A percentile compares a stretch with the other conserved stretches of the same genome.
Evolutionary conservation across 2,329 filamentous ascomycete species (phyloP).

Genomic region (Clarireedia sp.): DNA sequence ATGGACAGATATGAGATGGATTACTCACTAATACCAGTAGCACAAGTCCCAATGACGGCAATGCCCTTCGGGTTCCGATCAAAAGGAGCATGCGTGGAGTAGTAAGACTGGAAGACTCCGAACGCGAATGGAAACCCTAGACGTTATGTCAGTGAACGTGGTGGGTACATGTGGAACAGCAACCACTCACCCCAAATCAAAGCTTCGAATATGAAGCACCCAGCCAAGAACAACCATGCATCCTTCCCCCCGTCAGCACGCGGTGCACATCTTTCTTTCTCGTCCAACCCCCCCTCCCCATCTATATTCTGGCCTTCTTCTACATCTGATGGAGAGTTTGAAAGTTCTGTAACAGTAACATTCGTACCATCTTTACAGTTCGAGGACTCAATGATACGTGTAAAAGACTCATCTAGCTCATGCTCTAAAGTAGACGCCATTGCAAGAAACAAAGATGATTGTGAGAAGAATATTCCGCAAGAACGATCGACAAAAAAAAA

Average conservation of each 20-base stretch:
- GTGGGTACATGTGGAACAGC: neutral
- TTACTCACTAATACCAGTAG: slow-evolving; percentile 16
- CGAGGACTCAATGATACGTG: no score
- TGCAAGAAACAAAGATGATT: neutral
- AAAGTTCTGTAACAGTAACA: neutral
- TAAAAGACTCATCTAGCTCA: no score
- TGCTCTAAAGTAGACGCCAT: neutral
- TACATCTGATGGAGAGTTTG: neutral
- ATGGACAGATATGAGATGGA: neutral
- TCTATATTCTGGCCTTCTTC: neutral
- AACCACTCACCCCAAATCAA: slow-evolving; percentile 41
- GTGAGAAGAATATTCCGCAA: neutral
- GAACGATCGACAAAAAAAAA: neutral
- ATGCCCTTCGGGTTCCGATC: slow-evolving; percentile 32
- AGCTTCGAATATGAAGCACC: slow-evolving; percentile 44
- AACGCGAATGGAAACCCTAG: slow-evolving; percentile 32
- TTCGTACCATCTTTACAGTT: neutral
- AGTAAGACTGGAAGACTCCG: slow-evolving; percentile 38
- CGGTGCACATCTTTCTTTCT: slow-evolving; percentile 20
- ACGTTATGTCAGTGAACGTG: neutral
- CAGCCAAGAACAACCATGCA: slow-evolving; percentile 43
- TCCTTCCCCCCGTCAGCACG: slow-evolving; percentile 41
- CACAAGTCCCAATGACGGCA: slow-evolving; percentile 35
- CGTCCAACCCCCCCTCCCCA: neutral
- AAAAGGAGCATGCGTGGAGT: slow-evolving; percentile 32